Percentiles rank a stretch among this genome's conserved stretches.
phyloP scores from a whole-genome alignment of 2,329 filamentous ascomycete species.

The Penicillium sumatraense region DNA sequence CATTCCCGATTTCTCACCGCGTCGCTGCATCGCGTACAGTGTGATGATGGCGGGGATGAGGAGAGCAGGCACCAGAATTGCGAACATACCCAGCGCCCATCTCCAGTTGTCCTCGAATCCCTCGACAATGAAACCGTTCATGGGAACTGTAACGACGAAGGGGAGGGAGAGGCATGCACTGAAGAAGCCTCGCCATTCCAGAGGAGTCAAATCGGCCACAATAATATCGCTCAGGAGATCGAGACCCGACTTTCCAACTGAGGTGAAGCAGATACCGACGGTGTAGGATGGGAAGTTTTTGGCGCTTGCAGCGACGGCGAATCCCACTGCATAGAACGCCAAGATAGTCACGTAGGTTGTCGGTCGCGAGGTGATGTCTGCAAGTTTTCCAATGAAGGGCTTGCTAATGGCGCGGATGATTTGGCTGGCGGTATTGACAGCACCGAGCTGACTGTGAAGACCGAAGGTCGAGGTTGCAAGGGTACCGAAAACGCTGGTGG shows the following conservation, averaged over 20 bases:
- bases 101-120: conserved; percentile 54
- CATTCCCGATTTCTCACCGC: conserved; percentile 34
- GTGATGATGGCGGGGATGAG: conserved; percentile 42
- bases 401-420: conserved; percentile 30
- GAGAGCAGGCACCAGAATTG: conserved; percentile 61
- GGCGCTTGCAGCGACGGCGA: conserved; percentile 19
- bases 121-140: conserved; percentile 51
- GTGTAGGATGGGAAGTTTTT: conserved; percentile 27
- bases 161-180: conserved; percentile 25
- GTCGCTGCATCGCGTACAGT: conserved; percentile 24
- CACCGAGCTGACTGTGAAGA: conserved; percentile 21
- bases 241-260: conserved; percentile 34
- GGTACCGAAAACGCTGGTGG: conserved; percentile 22
- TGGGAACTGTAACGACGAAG: conserved; percentile 47
- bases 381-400: conserved; percentile 28
- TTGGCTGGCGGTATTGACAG: conserved; percentile 20
- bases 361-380: conserved; percentile 31
- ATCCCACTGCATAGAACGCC: conserved; percentile 30
- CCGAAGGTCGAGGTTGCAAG: conserved; percentile 27
- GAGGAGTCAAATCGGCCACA: conserved; percentile 32
- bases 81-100: conserved; percentile 65
- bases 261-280: conserved; percentile 31
- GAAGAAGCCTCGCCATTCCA: conserved; percentile 36
- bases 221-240: conserved; percentile 35
- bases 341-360: conserved; percentile 18